phyloP scores from a whole-genome alignment of 371 early-diverging fungal genomes.

The Synchytrium microbalum region DNA sequence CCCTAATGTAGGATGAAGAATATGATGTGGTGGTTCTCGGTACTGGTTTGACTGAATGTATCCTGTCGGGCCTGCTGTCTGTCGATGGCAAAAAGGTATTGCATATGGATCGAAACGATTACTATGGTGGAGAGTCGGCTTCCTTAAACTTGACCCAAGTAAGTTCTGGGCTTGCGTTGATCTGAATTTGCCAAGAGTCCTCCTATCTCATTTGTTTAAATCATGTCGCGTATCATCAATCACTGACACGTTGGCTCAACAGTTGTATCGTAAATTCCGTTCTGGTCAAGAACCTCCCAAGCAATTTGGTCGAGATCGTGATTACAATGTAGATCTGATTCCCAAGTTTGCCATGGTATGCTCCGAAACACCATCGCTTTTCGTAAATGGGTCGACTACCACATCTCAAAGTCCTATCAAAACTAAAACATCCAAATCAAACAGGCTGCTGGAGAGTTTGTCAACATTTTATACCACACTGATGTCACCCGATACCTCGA shows the following conservation, averaged over 20 bases:
- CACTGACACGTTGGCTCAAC: constrained; percentile 1
- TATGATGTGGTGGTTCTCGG: constrained; percentile 77
- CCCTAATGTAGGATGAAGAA: constrained; percentile 18
- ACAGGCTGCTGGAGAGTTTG: constrained; percentile 33
- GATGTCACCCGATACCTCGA: constrained; percentile 97
- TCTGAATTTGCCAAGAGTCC: not conserved
- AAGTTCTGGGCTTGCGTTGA: constrained; percentile 13
- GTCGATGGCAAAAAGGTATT: constrained; percentile 96
- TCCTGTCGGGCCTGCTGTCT: constrained; percentile 96
- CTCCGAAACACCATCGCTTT: too few relatives aligned
- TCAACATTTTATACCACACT: constrained; percentile 69
- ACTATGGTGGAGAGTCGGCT: constrained; percentile 97
- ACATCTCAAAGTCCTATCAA: too few relatives aligned
- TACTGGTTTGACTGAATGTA: constrained; percentile 99
- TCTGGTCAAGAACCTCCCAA: constrained; percentile 54
- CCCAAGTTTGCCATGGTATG: constrained; percentile 99
- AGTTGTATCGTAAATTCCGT: constrained; percentile 86
- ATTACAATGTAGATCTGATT: constrained; percentile 97
- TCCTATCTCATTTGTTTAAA: not conserved
- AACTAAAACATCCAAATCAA: not conserved
- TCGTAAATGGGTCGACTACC: constrained; percentile 73
- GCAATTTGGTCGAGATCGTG: constrained; percentile 77
- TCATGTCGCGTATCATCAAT: too few relatives aligned
- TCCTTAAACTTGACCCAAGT: constrained; percentile 89
- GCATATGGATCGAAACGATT: constrained; percentile 96